These are phyloP conservation scores for Pythium dissimile DNA, from an alignment of 352 stramenopile species.

Conservation along the genomic window DNA sequence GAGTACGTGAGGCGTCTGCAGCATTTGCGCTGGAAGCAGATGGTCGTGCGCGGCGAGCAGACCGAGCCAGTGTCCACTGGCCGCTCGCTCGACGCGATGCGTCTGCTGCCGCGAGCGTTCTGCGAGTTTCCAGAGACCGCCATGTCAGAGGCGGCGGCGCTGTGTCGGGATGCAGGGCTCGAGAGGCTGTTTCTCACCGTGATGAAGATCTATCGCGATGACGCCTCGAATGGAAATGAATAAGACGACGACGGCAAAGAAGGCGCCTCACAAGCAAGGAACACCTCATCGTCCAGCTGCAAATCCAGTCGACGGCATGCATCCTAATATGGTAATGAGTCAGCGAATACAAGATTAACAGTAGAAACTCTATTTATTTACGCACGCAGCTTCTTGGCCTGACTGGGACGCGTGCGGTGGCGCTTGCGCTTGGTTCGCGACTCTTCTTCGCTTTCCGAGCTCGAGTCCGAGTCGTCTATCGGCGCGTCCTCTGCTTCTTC, in stretches of 20 bases:
- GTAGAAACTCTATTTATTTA: no score
- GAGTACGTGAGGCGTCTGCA: conserved; percentile 76
- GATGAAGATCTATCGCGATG: conserved; percentile 69
- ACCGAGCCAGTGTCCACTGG: conserved; percentile 25
- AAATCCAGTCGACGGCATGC: no score
- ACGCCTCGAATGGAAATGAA: not conserved
- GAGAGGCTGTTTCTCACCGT: conserved; percentile 72
- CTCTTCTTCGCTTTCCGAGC: conserved; percentile 18
- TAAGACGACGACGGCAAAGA: no score
- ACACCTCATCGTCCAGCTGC: no score
- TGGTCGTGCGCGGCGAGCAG: conserved; percentile 74
- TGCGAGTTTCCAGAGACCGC: conserved; percentile 57
- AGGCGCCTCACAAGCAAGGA: no score
- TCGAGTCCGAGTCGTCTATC: conserved; percentile 3
- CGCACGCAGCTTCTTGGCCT: conserved; percentile 20
- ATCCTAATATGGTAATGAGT: no score
- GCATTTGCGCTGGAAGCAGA: conserved; percentile 78
- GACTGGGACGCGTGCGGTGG: not conserved
- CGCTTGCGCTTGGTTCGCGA: conserved; percentile 18
- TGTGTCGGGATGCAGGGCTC: conserved; percentile 45
- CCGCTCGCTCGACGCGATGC: conserved; percentile 24
- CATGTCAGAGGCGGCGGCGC: conserved; percentile 58
- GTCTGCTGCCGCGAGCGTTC: conserved; percentile 41
- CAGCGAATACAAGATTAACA: no score
- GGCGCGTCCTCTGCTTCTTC: conserved; percentile 27